Base-by-base conservation (phyloP, 2,329 filamentous ascomycete species). In the Hypoxylon sp. region DNA sequence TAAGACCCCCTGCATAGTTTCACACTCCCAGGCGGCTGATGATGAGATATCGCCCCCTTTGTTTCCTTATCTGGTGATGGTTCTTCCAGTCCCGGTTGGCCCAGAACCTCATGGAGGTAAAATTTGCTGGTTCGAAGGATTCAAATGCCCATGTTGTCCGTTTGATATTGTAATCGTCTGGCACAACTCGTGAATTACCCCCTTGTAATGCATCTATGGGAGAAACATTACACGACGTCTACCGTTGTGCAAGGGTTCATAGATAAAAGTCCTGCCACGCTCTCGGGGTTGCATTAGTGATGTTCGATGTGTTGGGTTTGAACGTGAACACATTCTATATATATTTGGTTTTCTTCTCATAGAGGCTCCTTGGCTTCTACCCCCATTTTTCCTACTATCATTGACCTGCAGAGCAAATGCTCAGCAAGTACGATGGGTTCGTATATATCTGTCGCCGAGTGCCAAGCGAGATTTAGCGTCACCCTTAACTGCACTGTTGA, bases 361-460 rank as follows among this genome's bases (percentile, higher is more conserved):
- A n/a, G 19, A 46, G 25, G 29, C 16, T 21, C 6, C 7, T 7
- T 23, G 7, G 12, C 16, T 45, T 32, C 45, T 29, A 47, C 8
- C 30, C 23, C 41, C 14, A 16, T n/a, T 25, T 47, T 37, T 19
- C 54, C 14, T 52, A 16, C 9, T 29, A n/a, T 27, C 23, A 11
- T 53, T 16, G 45, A n/a, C 14, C 14, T 9, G 3, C 3, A 27
- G 32, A n/a, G 14, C 6, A 11, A 21, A 45, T 23, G 55, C 1
- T 46, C 8, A 5, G 4, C 9, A 29, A 41, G 9, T 12, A 67
- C 37, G 14, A 73, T 74, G 72, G 72, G 70, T 29, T 65, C 71
- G 1, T 70, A 65, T 39, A 61, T 71, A 12, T 74, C 72, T 5
- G 55, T 70, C 21, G n/a, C 32, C 3, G 32, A 68, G 4, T 74